Base-by-base conservation (phyloP, 2,329 filamentous ascomycete genomes). In the Orbilia brochopaga region DNA sequence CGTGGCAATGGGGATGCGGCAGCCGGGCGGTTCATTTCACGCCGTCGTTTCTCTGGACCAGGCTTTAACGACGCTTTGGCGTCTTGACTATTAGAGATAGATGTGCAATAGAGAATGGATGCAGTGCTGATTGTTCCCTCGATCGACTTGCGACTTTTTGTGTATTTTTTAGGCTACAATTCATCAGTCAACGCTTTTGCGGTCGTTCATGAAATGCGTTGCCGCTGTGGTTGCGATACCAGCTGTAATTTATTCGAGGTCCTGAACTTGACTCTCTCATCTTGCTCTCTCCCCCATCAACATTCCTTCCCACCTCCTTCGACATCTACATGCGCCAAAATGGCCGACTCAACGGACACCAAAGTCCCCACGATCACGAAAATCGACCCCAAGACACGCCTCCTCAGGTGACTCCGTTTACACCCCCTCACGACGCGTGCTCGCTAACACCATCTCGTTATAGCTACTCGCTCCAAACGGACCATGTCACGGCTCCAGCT, bases 401-500 rank as follows among this genome's bases (percentile, higher is more conserved):
- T 69, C 1, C 57, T 69, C 23, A 52, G 65, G 65, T 69, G 42
- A 21, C 17, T 17, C 46, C 21, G 21, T 50, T 40, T 13, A 21
- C 7, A 19, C 27, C 24, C 17, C 8, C 44, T 40, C n/a, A 21
- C 7, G 37, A 57, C 52, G 57, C 65, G 57, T 62, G 35, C 23
- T 30, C 50, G 13, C 56, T 69, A 40, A 62, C 8, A 17, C 15
- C 46, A 35, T 4, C 15, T 17, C 15, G 15, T 42, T 15, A 24
- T 44, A 69, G 65, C 24, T 69, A 57, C 27, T 46, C 19, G 2
- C n/a, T 69, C 24, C 55, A 52, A 42, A 17, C 37, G 24, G 65
- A 69, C 7, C 40, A 69, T 15, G 48, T 69, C 52, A 69, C 65
- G 10, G 57, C 65, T 35, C 24, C 65, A 4, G 58, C 57, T 10